phyloP scores from a whole-genome alignment of 345 rosid species.

The Luvunga scandens region DNA sequence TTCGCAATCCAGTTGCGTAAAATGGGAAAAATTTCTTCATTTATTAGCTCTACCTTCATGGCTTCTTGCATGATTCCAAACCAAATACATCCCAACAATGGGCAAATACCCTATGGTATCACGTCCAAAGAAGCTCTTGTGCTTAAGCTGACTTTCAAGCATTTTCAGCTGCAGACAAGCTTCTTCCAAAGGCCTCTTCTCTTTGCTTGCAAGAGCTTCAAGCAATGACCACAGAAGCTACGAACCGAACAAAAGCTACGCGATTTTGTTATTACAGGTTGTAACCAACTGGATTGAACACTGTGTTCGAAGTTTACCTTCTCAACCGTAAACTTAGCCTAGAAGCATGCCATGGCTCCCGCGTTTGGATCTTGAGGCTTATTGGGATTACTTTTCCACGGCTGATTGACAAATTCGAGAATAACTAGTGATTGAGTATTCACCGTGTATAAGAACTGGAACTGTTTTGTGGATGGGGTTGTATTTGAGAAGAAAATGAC shows the following conservation, averaged over 20 bases:
- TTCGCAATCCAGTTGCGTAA: slow-evolving; percentile 25
- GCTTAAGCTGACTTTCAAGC: slow-evolving; percentile 28
- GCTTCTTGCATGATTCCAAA: slow-evolving; percentile 24
- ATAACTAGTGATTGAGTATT: slow-evolving; percentile 30
- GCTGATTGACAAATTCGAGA: slow-evolving; percentile 41
- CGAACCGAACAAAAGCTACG: not conserved
- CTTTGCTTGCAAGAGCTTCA: not conserved
- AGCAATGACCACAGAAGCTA: slow-evolving; percentile 1
- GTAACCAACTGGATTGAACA: not conserved
- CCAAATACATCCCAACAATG: slow-evolving; percentile 32
- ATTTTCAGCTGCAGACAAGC: slow-evolving; percentile 13
- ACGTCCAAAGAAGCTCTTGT: slow-evolving; percentile 34
- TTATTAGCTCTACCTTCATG: slow-evolving; percentile 18
- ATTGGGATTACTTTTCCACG: slow-evolving; percentile 37
- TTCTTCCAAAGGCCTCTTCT: slow-evolving; percentile 23
- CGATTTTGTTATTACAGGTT: too few species aligned
- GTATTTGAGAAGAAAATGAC: slow-evolving; percentile 32
- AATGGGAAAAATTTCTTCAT: slow-evolving; percentile 16
- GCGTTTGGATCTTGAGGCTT: slow-evolving; percentile 39
- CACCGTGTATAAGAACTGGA: slow-evolving; percentile 38
- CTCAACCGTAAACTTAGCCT: slow-evolving; percentile 36
- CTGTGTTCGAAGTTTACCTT: slow-evolving; percentile 11
- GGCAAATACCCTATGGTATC: slow-evolving; percentile 27
- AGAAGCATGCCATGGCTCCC: slow-evolving; percentile 33
- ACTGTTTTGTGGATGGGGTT: slow-evolving; percentile 38